Conservation (phyloP, 2,329 filamentous ascomycete genomes). For the Penicillium freii region DNA sequence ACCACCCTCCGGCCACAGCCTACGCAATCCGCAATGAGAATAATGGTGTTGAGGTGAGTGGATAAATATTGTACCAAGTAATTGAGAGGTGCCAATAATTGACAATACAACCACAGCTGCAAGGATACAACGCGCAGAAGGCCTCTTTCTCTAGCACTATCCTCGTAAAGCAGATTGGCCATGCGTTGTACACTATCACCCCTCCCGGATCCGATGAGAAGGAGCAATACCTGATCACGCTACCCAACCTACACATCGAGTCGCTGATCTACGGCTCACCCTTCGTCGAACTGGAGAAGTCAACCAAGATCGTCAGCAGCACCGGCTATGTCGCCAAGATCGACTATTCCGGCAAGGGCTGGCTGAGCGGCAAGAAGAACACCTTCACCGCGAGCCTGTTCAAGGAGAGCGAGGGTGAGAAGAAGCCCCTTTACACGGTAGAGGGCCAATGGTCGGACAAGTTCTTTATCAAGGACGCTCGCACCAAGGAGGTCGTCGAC, state of each 20-base stretch:
- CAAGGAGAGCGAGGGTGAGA: conserved; percentile 62
- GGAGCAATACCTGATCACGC: conserved; percentile 84
- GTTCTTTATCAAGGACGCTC: conserved; percentile 73
- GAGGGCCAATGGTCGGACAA: conserved; percentile 87
- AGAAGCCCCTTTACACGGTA: conserved; percentile 72
- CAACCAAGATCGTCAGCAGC: conserved; percentile 80
- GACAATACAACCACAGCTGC: conserved; percentile 40
- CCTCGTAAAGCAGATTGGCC: conserved; percentile 90
- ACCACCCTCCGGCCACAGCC: conserved; percentile 92
- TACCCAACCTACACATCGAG: conserved; percentile 90
- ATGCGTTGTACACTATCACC: conserved; percentile 73
- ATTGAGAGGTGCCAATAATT: background rate
- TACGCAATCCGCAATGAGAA: conserved; percentile 88
- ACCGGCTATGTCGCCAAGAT: conserved; percentile 85
- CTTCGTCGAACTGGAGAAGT: conserved; percentile 85
- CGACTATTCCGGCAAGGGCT: conserved; percentile 90
- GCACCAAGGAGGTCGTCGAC: conserved; percentile 52
- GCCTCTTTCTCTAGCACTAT: conserved; percentile 92
- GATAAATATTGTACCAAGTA: background rate
- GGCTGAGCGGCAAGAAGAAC: conserved; percentile 96
- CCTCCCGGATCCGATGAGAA: conserved; percentile 53
- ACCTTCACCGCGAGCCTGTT: conserved; percentile 75
- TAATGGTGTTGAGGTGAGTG: conserved; percentile 64
- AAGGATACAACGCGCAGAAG: conserved; percentile 94
- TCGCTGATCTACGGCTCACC: conserved; percentile 72